phyloP scores from a whole-genome alignment of 768 basidiomycete species.

The Trametes cinnabarina region DNA sequence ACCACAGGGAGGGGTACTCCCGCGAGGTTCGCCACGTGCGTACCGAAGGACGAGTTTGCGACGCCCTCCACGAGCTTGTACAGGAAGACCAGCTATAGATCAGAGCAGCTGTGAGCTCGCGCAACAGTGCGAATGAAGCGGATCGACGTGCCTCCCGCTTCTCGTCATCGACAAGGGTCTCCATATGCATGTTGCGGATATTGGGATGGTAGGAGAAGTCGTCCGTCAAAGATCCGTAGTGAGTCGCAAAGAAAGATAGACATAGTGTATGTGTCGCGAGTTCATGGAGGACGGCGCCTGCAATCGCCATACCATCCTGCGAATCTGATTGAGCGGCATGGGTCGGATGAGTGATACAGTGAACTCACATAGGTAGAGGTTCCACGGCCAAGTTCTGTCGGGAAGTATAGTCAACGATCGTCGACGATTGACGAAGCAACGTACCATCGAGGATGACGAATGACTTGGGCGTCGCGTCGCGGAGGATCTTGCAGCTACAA shows the following conservation, averaged over 20 bases:
- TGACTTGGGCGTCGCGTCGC: slow-evolving; percentile 91
- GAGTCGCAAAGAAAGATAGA: slow-evolving; percentile 95
- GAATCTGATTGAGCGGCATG: background rate
- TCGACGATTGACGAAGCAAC: slow-evolving; percentile 18
- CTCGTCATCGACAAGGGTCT: slow-evolving; percentile 89
- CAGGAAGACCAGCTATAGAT: slow-evolving; percentile 76
- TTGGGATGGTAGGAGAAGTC: slow-evolving; percentile 92
- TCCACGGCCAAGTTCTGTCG: slow-evolving; percentile 89
- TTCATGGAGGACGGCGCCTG: slow-evolving; percentile 91
- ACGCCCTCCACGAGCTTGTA: slow-evolving; percentile 91
- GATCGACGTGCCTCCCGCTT: slow-evolving; percentile 66
- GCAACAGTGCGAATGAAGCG: background rate
- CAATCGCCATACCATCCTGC: slow-evolving; percentile 98
- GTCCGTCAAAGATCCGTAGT: slow-evolving; percentile 94
- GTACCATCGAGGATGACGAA: slow-evolving; percentile 92
- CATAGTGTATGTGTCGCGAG: slow-evolving; percentile 91
- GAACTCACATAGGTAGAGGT: slow-evolving; percentile 84
- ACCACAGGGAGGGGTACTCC: slow-evolving; percentile 88
- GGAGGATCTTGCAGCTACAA: slow-evolving; percentile 90
- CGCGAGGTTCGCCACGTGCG: slow-evolving; percentile 92
- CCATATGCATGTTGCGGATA: slow-evolving; percentile 94
- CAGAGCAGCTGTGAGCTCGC: background rate
- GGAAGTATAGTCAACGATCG: background rate
- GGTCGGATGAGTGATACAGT: background rate
- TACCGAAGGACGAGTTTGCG: slow-evolving; percentile 88